Conservation (phyloP, 2,329 filamentous ascomycete genomes). For the Myriosclerotinia duriaeana region DNA sequence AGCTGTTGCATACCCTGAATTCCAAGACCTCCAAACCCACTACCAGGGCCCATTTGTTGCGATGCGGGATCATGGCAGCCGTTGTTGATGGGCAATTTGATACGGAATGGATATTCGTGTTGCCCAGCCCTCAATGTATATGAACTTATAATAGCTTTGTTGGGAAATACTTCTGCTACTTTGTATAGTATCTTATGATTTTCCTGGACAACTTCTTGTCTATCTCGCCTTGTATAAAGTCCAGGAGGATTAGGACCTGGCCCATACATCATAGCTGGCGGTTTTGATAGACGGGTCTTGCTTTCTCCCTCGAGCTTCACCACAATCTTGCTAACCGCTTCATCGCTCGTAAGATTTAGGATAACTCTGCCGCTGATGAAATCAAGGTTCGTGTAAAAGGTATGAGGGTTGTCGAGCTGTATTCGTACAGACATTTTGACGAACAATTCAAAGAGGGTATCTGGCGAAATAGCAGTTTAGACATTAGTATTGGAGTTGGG, state of each 20-base stretch:
- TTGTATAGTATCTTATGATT: constrained; percentile 75
- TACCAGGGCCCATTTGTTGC: constrained; percentile 53
- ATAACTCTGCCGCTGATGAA: constrained; percentile 63
- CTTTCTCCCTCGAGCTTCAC: constrained; percentile 84
- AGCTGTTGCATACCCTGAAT: constrained; percentile 64
- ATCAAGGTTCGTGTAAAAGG: constrained; percentile 80
- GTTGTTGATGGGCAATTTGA: constrained; percentile 78
- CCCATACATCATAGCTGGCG: constrained; percentile 22
- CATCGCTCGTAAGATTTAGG: constrained; percentile 60
- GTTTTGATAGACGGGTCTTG: constrained; percentile 53
- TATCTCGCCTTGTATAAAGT: constrained; percentile 28
- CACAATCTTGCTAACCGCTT: constrained; percentile 69
- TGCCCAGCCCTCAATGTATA: constrained; percentile 66
- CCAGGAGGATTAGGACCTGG: constrained; percentile 26
- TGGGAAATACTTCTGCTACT: constrained; percentile 69
- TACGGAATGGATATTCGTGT: constrained; percentile 74
- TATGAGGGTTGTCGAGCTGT: constrained; percentile 62
- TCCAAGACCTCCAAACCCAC: constrained; percentile 57
- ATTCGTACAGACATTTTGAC: constrained; percentile 64
- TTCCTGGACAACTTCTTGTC: constrained; percentile 49
- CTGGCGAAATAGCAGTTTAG: background rate
- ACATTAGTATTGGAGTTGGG: constrained; percentile 1
- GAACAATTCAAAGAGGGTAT: background rate
- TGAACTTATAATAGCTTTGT: constrained; percentile 39
- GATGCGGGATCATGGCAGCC: constrained; percentile 53